Evolutionary conservation across 176 grass and related monocot species (phyloP).

Genomic region (Avena sativa): DNA sequence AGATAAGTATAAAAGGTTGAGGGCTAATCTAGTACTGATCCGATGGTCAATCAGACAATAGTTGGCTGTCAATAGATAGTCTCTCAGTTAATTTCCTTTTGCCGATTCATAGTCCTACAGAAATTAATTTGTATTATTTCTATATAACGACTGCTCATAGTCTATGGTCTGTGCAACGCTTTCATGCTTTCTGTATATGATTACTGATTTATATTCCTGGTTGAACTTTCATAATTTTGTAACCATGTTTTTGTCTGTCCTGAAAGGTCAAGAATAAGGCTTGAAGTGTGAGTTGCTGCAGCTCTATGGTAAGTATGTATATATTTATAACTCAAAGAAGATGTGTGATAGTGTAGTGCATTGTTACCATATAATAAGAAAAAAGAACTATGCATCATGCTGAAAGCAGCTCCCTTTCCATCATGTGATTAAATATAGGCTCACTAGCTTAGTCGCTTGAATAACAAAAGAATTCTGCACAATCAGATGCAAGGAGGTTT

Average conservation of each 20-base stretch:
- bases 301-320: conserved; percentile 47
- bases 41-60: background rate
- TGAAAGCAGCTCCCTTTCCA: conserved; percentile 16
- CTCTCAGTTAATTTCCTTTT: background rate
- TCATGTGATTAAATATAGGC: conserved; percentile 18
- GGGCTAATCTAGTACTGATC: background rate
- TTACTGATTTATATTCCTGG: background rate
- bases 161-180: background rate
- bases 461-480: conserved; percentile 43
- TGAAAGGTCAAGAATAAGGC: conserved; percentile 76
- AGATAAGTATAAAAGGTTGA: conserved; percentile 1
- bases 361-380: conserved; percentile 32
- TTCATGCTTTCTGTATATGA: conserved; percentile 13
- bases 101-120: background rate
- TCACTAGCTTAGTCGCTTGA: conserved; percentile 19
- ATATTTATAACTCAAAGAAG: conserved; percentile 30
- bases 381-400: conserved; percentile 21
- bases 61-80: background rate
- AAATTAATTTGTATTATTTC: conserved; percentile 33
- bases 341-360: conserved; percentile 26
- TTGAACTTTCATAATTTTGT: background rate
- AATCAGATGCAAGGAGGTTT: conserved; percentile 66
- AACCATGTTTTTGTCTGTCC: conserved; percentile 29
- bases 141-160: background rate
- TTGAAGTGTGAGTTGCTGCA: conserved; percentile 48